These are phyloP conservation scores for Candida berthetii DNA, from an alignment of 805 yeast species.

Conservation along the genomic window DNA sequence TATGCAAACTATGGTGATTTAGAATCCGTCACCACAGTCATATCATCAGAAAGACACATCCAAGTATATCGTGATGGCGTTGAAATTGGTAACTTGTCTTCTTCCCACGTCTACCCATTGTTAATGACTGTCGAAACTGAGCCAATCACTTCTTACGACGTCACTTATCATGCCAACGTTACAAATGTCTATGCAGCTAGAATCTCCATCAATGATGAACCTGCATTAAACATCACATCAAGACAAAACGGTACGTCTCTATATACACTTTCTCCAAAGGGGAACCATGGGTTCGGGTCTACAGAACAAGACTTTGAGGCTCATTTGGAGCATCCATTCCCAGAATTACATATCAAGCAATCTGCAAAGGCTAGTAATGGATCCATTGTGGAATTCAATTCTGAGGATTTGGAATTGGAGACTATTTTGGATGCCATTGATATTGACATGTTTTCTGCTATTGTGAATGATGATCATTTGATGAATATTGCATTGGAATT, in stretches of 20 bases:
- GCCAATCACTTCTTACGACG: conserved; percentile 8
- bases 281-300: conserved; percentile 40
- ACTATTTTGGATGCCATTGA: not conserved
- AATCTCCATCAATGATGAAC: conserved; percentile 10
- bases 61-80: conserved; percentile 10
- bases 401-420: not conserved
- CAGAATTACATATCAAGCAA: conserved; percentile 22
- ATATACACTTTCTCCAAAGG: conserved; percentile 34
- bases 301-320: conserved; percentile 22
- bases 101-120: conserved; percentile 14
- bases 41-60: conserved; percentile 8
- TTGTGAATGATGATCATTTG: too few relatives aligned
- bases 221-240: conserved; percentile 15
- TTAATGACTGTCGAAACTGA: conserved; percentile 7
- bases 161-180: conserved; percentile 12
- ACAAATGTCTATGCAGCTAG: conserved; percentile 15
- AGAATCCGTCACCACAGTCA: conserved; percentile 22
- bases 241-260: conserved; percentile 40
- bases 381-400: conserved; percentile 11
- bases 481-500: too few relatives aligned
- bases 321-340: conserved; percentile 14
- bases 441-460: too few relatives aligned
- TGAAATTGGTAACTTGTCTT: conserved; percentile 5
- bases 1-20: conserved; percentile 32
- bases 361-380: conserved; percentile 29